phyloP scores from a whole-genome alignment of 2,329 filamentous ascomycete genomes.

The Juglanconis juglandina region DNA sequence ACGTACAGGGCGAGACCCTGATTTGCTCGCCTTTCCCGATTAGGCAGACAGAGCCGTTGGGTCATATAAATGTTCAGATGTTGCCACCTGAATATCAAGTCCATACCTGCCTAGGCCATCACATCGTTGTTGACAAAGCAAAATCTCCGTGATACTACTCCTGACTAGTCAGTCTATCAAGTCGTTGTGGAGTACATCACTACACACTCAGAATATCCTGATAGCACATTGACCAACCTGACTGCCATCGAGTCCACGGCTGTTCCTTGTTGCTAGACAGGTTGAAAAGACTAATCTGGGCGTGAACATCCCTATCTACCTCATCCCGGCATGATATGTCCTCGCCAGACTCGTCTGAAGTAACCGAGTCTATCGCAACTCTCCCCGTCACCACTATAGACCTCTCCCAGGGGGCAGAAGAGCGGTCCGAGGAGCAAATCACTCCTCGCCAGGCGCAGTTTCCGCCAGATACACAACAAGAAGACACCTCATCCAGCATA shows the following conservation, averaged over 20 bases:
- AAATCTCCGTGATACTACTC: neutral
- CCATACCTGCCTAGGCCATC: conserved; percentile 6
- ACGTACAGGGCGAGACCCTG: conserved; percentile 11
- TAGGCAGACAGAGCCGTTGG: neutral
- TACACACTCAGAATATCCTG: neutral
- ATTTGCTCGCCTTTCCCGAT: conserved; percentile 1
- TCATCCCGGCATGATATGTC: conserved; percentile 6
- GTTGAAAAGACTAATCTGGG: neutral
- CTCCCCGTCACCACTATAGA: conserved; percentile 1
- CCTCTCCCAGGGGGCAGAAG: neutral
- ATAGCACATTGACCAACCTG: neutral
- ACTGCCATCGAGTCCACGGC: neutral
- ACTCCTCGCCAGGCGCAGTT: conserved; percentile 11
- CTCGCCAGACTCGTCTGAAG: conserved; percentile 6
- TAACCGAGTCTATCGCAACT: conserved; percentile 11
- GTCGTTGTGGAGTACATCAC: neutral
- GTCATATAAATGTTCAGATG: conserved; percentile 14
- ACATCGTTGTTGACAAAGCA: conserved; percentile 4
- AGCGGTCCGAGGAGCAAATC: neutral
- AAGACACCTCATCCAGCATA: neutral
- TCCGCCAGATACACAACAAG: neutral
- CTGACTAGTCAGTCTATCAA: neutral
- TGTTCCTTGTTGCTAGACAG: conserved; percentile 3
- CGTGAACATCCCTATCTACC: neutral
- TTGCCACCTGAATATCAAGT: conserved; percentile 18